Evolutionary conservation across 2,329 filamentous ascomycete species (phyloP).

Genomic region (Beauveria caledonica): DNA sequence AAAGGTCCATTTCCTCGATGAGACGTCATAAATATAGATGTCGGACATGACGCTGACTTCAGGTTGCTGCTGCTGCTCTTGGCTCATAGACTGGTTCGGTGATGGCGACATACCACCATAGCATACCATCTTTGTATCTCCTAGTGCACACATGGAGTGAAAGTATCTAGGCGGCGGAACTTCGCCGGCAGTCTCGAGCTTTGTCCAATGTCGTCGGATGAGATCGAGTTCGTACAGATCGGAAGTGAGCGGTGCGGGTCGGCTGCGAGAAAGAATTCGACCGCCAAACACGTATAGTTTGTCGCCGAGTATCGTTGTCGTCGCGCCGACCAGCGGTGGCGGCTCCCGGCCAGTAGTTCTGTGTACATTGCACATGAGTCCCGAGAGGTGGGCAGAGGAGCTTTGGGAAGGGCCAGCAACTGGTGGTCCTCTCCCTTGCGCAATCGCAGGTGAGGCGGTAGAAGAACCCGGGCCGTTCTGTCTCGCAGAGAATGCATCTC

Average conservation of each 20-base stretch:
- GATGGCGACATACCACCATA: constrained; percentile 97
- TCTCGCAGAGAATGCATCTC: constrained; percentile 3
- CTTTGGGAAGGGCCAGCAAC: constrained; percentile 37
- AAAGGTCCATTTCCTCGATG: constrained; percentile 74
- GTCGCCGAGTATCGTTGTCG: constrained; percentile 89
- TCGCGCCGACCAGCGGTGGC: constrained; percentile 84
- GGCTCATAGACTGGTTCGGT: constrained; percentile 37
- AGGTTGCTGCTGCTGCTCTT: constrained; percentile 54
- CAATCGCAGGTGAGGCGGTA: constrained; percentile 46
- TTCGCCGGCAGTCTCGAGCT: constrained; percentile 75
- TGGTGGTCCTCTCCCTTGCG: constrained; percentile 24
- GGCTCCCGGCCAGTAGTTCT: constrained; percentile 88
- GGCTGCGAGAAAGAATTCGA: constrained; percentile 72
- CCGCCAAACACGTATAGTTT: constrained; percentile 97
- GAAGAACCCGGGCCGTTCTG: constrained; percentile 44
- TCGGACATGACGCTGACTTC: constrained; percentile 98
- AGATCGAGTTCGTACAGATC: constrained; percentile 92
- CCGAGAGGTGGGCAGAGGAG: constrained; percentile 52
- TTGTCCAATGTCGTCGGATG: constrained; percentile 86
- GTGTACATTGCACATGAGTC: constrained; percentile 63
- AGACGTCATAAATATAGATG: constrained; percentile 89
- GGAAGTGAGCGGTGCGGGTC: constrained; percentile 72
- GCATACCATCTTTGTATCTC: constrained; percentile 93
- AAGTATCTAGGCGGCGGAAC: constrained; percentile 90
- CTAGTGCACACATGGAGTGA: constrained; percentile 87